Evolutionary conservation across 805 yeast species (phyloP), one percentile per base, ranked within the genome.

Genomic region (Lipomyces yamadae): DNA sequence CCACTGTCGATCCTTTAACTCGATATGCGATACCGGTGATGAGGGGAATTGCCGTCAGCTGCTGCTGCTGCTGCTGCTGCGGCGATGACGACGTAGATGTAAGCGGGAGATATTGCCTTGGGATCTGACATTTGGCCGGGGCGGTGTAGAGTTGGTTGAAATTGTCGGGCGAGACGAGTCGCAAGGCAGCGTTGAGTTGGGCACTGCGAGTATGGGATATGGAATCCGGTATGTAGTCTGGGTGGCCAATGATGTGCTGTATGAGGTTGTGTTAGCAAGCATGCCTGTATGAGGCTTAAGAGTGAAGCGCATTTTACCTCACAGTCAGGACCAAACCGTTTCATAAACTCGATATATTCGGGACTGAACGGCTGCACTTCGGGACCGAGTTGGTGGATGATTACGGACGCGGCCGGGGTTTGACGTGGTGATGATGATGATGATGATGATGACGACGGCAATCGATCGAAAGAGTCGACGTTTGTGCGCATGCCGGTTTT

Each of bases 301-400:
- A 10, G n/a, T n/a, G n/a, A n/a, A n/a, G n/a, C n/a, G n/a, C n/a
- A n/a, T n/a, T n/a, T 48, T n/a, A 50, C 48, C 48, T 42, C 48
- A 42, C 48, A 42, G 29, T 42, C 48, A n/a, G 48, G 24, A 4
- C 48, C 29, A 71, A 91, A 88, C 0, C 73, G 60, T 39, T 60
- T 56, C 61, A 82, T 76, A 72, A 91, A 88, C 0, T 75, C 66
- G 4, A 77, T 58, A 70, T 90, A 85, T 3, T 78, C 78, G 0
- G 78, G 76, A 69, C 78, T 78, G 48, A 79, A 68, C 0, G 84
- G 80, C 58, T 86, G 84, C 0, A 91, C 80, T 1, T 82, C 84
- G 4, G 82, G 84, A n/a, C 90, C 95, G 34, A 95, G 78, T 65
- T 91, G 85, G 77, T 91, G 96, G 75, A 91, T 92, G 0, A 92